These are phyloP conservation scores for Epipyxis sp. DNA, from an alignment of 108 stramenopile genomes.

Conservation along the genomic window DNA sequence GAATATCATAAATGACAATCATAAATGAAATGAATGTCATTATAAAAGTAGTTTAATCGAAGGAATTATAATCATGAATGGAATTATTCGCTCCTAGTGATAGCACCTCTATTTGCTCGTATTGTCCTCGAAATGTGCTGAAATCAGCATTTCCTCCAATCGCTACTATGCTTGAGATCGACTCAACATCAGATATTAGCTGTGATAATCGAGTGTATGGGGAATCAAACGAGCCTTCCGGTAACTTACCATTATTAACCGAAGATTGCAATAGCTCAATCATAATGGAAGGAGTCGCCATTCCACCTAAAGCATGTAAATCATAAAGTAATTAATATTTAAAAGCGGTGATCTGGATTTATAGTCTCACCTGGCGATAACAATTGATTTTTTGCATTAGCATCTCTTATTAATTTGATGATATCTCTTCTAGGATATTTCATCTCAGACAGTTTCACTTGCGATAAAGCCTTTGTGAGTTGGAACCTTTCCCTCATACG, in stretches of 20 bases:
- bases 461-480: background rate
- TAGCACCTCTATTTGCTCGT: background rate
- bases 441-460: background rate
- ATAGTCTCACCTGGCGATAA: too few species aligned
- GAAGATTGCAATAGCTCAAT: background rate
- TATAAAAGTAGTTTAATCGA: too few species aligned
- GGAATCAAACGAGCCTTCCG: background rate
- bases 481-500: background rate
- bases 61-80: too few species aligned
- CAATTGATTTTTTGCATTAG: background rate
- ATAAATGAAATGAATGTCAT: too few species aligned
- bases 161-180: background rate
- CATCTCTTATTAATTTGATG: background rate
- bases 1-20: too few species aligned
- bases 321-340: too few species aligned
- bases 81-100: background rate
- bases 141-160: background rate
- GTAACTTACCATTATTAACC: background rate
- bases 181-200: background rate
- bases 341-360: too few species aligned
- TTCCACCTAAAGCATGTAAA: too few species aligned
- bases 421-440: background rate
- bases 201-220: background rate
- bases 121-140: background rate
- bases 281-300: background rate